Percentiles rank a stretch among this genome's conserved stretches.
Conservation (phyloP, 2,329 filamentous ascomycete species). For the Aspergillus ruber region DNA sequence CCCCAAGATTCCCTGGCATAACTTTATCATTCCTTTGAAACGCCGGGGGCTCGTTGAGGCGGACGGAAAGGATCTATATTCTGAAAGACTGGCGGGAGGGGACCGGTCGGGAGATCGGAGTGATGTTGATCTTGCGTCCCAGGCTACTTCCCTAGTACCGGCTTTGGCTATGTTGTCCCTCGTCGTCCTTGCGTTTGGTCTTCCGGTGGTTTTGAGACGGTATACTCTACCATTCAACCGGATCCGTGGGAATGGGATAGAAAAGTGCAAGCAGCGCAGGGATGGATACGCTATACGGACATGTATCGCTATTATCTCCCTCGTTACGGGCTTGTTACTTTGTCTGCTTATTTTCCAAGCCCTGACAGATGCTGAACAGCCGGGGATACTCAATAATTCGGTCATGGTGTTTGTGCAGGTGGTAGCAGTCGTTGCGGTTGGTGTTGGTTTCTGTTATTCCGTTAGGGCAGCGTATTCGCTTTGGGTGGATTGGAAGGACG, state of each 20-base stretch:
- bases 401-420: neutral
- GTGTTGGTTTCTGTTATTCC: neutral
- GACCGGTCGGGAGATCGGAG: neutral
- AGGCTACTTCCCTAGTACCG: neutral
- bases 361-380: neutral
- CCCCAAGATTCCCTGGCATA: slow-evolving; percentile 36
- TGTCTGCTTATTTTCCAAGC: neutral
- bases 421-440: neutral
- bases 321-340: neutral
- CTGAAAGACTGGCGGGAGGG: too few relatives aligned
- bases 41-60: slow-evolving; percentile 3
- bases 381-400: neutral
- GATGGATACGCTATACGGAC: neutral
- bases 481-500: slow-evolving; percentile 3
- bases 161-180: neutral
- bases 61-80: neutral
- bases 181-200: neutral
- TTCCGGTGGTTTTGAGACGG: slow-evolving; percentile 1
- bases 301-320: neutral
- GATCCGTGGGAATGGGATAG: neutral
- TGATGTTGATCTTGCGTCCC: neutral
- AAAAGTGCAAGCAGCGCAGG: neutral
- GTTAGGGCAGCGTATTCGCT: slow-evolving; percentile 1
- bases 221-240: neutral
- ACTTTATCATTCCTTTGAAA: slow-evolving; percentile 33